phyloP scores from a whole-genome alignment of 129 eudicot species.

The Tagetes erecta region DNA sequence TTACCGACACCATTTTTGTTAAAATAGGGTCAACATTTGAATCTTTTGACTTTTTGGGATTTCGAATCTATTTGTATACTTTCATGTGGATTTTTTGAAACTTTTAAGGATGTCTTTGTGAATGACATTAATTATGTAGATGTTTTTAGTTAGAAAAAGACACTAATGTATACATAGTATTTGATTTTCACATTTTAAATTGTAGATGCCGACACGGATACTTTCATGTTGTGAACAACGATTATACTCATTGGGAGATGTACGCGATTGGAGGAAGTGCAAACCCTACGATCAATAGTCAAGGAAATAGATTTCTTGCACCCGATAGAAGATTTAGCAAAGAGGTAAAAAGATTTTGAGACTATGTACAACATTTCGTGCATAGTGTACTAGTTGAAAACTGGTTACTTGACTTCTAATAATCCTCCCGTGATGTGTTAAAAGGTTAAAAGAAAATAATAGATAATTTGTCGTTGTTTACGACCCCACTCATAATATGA shows the following conservation, averaged over 20 bases:
- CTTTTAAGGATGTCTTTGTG: neutral
- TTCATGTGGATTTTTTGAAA: neutral
- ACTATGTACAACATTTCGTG: neutral
- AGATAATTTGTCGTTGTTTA: neutral
- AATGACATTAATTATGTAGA: neutral
- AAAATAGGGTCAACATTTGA: constrained; percentile 28
- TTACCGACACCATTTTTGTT: constrained; percentile 20
- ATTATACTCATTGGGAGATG: constrained; percentile 95
- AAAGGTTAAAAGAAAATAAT: neutral
- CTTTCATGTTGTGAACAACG: constrained; percentile 90
- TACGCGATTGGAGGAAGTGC: constrained; percentile 96
- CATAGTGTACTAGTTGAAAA: neutral
- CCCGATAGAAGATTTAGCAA: constrained; percentile 63
- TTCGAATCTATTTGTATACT: neutral
- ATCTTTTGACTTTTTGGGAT: constrained; percentile 15
- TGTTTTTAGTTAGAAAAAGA: neutral
- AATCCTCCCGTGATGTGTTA: neutral
- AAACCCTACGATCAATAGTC: constrained; percentile 77
- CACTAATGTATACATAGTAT: neutral
- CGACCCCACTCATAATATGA: neutral
- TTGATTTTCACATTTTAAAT: neutral
- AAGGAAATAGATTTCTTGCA: constrained; percentile 87
- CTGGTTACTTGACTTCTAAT: neutral
- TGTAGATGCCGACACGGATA: constrained; percentile 83
- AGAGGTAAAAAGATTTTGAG: constrained; percentile 50